Evolutionary conservation across 2,329 filamentous ascomycete genomes (phyloP).

Genomic region (Colletotrichum nymphaeae): DNA sequence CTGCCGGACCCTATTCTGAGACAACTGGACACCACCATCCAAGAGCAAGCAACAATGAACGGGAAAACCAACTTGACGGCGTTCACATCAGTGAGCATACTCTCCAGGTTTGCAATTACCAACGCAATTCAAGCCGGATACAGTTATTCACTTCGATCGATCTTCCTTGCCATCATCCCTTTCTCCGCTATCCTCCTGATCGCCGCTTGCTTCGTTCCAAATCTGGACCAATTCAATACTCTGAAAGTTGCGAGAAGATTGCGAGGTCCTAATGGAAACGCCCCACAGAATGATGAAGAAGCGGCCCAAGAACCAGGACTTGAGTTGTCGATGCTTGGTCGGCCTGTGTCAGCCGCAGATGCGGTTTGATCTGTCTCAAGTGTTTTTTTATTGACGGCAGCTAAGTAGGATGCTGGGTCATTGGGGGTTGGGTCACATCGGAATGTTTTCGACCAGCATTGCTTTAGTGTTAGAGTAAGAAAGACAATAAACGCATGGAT

Average conservation of each 20-base stretch:
- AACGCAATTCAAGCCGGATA: conserved; percentile 53
- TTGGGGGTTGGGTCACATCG: neutral
- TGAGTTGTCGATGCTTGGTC: neutral
- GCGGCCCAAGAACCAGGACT: neutral
- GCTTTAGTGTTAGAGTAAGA: neutral
- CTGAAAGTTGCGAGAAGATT: neutral
- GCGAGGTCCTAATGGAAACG: neutral
- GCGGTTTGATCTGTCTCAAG: neutral
- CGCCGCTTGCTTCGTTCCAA: conserved; percentile 50
- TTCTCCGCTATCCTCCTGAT: conserved; percentile 53
- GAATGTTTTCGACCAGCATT: neutral
- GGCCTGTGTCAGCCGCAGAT: neutral
- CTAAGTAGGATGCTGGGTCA: neutral
- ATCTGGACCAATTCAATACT: conserved; percentile 52
- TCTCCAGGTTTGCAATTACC: conserved; percentile 47
- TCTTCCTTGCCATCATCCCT: conserved; percentile 54
- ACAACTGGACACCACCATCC: conserved; percentile 47
- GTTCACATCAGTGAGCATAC: conserved; percentile 43
- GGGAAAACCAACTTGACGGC: conserved; percentile 33
- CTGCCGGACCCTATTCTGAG: no score
- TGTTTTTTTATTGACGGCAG: neutral
- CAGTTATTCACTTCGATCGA: conserved; percentile 53
- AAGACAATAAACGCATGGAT: neutral
- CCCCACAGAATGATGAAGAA: neutral
- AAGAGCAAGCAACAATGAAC: conserved; percentile 43